These are phyloP conservation scores for Tuber melanosporum DNA, from an alignment of 495 filamentous ascomycete genomes.

Conservation along the genomic window DNA sequence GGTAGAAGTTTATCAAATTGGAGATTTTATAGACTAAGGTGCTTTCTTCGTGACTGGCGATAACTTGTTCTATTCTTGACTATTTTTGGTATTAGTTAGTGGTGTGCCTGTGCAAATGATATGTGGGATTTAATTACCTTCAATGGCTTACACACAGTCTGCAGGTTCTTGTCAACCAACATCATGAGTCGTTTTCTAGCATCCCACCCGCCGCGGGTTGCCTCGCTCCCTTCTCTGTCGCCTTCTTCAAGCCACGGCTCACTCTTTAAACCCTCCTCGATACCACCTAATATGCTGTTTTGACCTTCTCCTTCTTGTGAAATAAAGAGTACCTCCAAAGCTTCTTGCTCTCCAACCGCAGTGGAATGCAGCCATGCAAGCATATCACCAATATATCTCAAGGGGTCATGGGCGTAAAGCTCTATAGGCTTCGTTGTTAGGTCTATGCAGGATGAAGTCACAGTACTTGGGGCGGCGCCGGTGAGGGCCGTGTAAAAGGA, in stretches of 20 bases:
- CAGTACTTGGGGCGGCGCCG: constrained; percentile 49
- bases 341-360: constrained; percentile 86
- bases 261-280: constrained; percentile 76
- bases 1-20: constrained; percentile 85
- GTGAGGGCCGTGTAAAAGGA: constrained; percentile 88
- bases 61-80: constrained; percentile 72
- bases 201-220: constrained; percentile 56
- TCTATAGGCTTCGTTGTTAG: constrained; percentile 81
- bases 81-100: neutral
- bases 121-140: constrained; percentile 15
- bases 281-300: constrained; percentile 47
- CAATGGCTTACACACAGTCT: constrained; percentile 35
- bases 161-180: constrained; percentile 78
- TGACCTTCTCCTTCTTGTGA: constrained; percentile 71
- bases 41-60: constrained; percentile 85
- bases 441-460: constrained; percentile 46
- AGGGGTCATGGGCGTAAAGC: constrained; percentile 79
- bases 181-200: constrained; percentile 76
- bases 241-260: constrained; percentile 67
- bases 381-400: constrained; percentile 96
- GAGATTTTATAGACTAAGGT: constrained; percentile 82
- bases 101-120: neutral
- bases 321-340: constrained; percentile 83
- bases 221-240: constrained; percentile 54
- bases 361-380: constrained; percentile 94